A percentile compares a stretch with the other conserved stretches of the same genome.
Conservation (phyloP, 1,284 basidiomycete species). For the Fomitopsis palustris region DNA sequence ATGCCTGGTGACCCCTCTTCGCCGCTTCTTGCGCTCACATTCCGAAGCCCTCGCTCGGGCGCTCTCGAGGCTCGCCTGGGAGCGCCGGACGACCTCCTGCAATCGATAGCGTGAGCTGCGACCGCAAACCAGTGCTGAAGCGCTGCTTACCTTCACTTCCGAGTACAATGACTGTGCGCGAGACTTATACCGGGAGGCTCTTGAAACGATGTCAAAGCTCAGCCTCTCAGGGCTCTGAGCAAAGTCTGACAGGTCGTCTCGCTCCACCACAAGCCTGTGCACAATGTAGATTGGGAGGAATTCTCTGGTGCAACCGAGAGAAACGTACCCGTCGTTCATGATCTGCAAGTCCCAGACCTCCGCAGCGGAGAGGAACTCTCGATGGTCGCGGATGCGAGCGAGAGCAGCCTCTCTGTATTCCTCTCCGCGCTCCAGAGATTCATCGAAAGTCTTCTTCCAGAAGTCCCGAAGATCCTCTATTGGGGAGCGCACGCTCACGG, state of each 20-base stretch:
- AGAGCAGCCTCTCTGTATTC: slow-evolving; percentile 1
- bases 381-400: neutral
- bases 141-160: slow-evolving; percentile 4
- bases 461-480: slow-evolving; percentile 3
- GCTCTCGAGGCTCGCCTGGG: slow-evolving; percentile 1
- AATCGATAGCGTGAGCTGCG: neutral
- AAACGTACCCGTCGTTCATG: slow-evolving; percentile 7
- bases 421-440: slow-evolving; percentile 3
- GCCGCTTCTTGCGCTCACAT: neutral
- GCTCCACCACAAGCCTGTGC: slow-evolving; percentile 6
- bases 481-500: neutral
- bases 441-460: slow-evolving; percentile 4
- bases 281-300: neutral
- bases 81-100: slow-evolving; percentile 5
- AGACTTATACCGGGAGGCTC: slow-evolving; percentile 4
- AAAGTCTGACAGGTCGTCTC: slow-evolving; percentile 3
- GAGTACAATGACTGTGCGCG: slow-evolving; percentile 4
- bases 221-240: slow-evolving; percentile 3
- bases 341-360: slow-evolving; percentile 9
- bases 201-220: slow-evolving; percentile 5
- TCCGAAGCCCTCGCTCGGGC: neutral
- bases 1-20: neutral
- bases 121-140: neutral
- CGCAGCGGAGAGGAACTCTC: neutral
- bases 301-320: neutral